Evolutionary conservation across 2,329 filamentous ascomycete genomes (phyloP).

Genomic region (Alternaria arborescens): DNA sequence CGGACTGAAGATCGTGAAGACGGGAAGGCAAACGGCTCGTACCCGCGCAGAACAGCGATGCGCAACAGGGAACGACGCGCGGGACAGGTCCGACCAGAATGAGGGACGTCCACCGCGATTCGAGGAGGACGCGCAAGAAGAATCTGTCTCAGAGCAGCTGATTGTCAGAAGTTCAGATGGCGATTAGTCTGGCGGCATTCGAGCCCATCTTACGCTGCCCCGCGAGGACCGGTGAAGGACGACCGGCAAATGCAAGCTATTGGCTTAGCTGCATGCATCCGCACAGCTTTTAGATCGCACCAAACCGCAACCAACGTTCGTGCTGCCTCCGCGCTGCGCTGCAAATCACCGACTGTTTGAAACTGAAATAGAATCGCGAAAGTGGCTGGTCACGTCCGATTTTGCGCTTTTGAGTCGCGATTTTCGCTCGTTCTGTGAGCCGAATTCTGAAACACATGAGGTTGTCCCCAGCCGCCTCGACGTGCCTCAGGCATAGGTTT

Average conservation of each 20-base stretch:
- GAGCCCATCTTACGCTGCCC: constrained; percentile 43
- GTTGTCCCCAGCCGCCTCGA: constrained; percentile 10
- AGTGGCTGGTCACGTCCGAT: constrained; percentile 16
- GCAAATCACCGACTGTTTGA: constrained; percentile 33
- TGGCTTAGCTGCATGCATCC: constrained; percentile 44
- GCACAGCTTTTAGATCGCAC: constrained; percentile 43
- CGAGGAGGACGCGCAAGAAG: constrained; percentile 43
- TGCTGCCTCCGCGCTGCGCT: constrained; percentile 19
- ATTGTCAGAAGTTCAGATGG: constrained; percentile 36
- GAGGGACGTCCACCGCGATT: constrained; percentile 38
- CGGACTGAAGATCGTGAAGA: constrained; percentile 34
- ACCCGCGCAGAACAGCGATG: constrained; percentile 28
- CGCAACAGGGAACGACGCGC: constrained; percentile 33
- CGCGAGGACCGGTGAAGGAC: constrained; percentile 49
- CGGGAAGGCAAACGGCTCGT: constrained; percentile 30
- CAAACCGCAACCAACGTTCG: constrained; percentile 37
- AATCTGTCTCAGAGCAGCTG: constrained; percentile 40
- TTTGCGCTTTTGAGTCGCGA: background rate
- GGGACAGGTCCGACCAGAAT: constrained; percentile 31
- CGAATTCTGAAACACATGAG: constrained; percentile 5
- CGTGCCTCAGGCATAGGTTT: constrained; percentile 38
- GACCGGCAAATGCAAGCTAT: constrained; percentile 41
- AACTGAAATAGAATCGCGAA: constrained; percentile 17
- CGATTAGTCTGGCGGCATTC: constrained; percentile 31
- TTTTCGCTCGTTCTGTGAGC: constrained; percentile 3